phyloP scores from a whole-genome alignment of 257 asterid genomes.

The Forsythia suspensa region DNA sequence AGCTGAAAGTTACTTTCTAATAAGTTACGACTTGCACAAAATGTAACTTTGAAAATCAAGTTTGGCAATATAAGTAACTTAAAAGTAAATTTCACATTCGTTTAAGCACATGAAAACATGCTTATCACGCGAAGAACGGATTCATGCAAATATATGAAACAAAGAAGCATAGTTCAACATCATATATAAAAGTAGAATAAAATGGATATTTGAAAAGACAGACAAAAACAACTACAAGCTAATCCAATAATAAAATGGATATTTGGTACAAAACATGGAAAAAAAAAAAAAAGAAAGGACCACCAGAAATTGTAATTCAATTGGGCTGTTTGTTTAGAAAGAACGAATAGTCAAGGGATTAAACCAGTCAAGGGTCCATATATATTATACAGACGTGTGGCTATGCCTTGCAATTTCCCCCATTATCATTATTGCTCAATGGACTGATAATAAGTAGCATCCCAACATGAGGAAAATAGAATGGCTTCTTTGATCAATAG shows the following conservation, averaged over 20 bases:
- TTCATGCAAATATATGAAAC: not conserved
- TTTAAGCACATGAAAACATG: not conserved
- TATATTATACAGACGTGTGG: not conserved
- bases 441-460: not conserved
- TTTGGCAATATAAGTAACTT: not conserved
- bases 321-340: not conserved
- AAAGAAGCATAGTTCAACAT: too few relatives aligned
- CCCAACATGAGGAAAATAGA: not conserved
- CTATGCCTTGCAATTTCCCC: not conserved
- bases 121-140: not conserved
- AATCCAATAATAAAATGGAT: too few relatives aligned
- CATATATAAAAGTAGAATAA: too few relatives aligned
- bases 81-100: not conserved
- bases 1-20: not conserved
- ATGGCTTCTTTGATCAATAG: not conserved
- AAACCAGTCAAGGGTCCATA: not conserved
- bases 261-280: too few relatives aligned
- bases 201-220: too few relatives aligned
- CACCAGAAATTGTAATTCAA: too few relatives aligned
- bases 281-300: too few relatives aligned
- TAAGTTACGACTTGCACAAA: not conserved
- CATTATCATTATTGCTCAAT: not conserved
- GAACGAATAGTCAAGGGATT: not conserved
- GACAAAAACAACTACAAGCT: too few relatives aligned
- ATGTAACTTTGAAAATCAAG: not conserved